Conservation (phyloP, 352 stramenopile species). For the Phytopythium mirpurense region DNA sequence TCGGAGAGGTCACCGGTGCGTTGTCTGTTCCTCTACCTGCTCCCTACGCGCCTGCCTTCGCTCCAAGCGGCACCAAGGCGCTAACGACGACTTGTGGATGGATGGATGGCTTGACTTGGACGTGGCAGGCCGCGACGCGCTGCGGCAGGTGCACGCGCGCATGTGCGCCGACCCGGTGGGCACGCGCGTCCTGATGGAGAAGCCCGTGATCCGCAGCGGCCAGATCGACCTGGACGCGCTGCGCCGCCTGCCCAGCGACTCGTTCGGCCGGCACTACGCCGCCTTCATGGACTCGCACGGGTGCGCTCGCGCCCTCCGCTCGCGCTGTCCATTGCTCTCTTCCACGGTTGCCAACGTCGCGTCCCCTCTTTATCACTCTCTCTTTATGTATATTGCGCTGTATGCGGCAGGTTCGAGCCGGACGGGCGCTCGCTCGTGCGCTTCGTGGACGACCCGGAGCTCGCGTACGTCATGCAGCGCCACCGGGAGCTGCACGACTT, state of each 20-base stretch:
- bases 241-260: slow-evolving; percentile 52
- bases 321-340: no score
- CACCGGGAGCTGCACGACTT: slow-evolving; percentile 95
- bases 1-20: slow-evolving; percentile 92
- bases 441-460: slow-evolving; percentile 91
- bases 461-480: slow-evolving; percentile 96
- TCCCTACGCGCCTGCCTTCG: no score
- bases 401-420: slow-evolving; percentile 72
- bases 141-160: slow-evolving; percentile 74
- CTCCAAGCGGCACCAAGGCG: no score
- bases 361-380: no score
- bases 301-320: slow-evolving; percentile 16
- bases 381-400: no score
- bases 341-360: background rate
- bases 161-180: slow-evolving; percentile 89
- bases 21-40: no score
- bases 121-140: slow-evolving; percentile 51
- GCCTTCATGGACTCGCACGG: slow-evolving; percentile 89
- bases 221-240: slow-evolving; percentile 73
- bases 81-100: no score
- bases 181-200: slow-evolving; percentile 83
- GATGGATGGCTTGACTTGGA: background rate
- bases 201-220: slow-evolving; percentile 73
- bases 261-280: slow-evolving; percentile 90
- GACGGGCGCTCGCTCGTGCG: slow-evolving; percentile 79